These are phyloP conservation scores for Bryoglossum gracile DNA, from an alignment of 495 filamentous ascomycete genomes.

Conservation along the genomic window DNA sequence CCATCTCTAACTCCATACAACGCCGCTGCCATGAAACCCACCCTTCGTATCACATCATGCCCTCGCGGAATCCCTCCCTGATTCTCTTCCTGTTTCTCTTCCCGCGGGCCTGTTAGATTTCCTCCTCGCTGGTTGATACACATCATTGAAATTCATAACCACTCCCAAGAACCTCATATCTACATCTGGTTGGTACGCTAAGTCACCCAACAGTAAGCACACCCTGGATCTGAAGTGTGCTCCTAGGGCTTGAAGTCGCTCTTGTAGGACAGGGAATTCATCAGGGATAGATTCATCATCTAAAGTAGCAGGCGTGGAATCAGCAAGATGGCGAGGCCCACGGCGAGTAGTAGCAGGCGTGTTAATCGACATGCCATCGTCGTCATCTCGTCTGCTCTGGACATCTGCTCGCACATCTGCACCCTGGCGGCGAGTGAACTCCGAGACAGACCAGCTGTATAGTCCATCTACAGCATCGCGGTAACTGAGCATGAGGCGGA, in stretches of 20 bases:
- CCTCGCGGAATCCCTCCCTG: too few species aligned
- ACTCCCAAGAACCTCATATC: constrained; percentile 95
- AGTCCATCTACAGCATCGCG: constrained; percentile 90
- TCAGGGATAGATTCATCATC: constrained; percentile 32
- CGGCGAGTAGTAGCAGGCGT: constrained; percentile 23
- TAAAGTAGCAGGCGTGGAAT: constrained; percentile 15
- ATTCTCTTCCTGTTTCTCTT: constrained; percentile 14
- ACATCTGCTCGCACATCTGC: constrained; percentile 63
- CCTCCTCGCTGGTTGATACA: constrained; percentile 51
- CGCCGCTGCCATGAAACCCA: neutral
- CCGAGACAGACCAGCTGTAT: constrained; percentile 86
- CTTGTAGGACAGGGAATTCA: constrained; percentile 66
- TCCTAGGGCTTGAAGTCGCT: constrained; percentile 61
- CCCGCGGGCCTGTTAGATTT: constrained; percentile 15
- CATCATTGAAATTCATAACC: constrained; percentile 98
- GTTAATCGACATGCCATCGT: constrained; percentile 23
- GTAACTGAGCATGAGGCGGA: constrained; percentile 91
- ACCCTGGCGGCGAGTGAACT: constrained; percentile 88
- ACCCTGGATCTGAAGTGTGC: constrained; percentile 66
- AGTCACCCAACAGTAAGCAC: constrained; percentile 76
- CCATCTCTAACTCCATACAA: too few species aligned
- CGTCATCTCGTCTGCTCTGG: constrained; percentile 49
- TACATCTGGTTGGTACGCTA: constrained; percentile 87
- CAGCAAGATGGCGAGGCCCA: constrained; percentile 16
- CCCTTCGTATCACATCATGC: constrained; percentile 2